phyloP scores from a whole-genome alignment of 2,329 filamentous ascomycete genomes.

The Magnaporthales sp. region DNA sequence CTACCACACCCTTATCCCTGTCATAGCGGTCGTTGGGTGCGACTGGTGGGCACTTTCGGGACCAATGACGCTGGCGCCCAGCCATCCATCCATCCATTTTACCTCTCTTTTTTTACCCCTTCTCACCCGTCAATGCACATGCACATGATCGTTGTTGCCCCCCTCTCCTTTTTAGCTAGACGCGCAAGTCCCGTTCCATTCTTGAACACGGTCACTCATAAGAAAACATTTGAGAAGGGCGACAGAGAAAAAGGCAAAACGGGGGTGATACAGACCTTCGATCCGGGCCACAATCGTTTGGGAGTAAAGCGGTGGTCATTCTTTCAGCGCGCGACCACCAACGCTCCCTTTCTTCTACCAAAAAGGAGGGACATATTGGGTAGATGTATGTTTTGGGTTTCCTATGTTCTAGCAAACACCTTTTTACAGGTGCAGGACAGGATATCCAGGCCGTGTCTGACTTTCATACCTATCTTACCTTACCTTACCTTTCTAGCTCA shows the following conservation, averaged over 20 bases:
- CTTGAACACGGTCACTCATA: neutral
- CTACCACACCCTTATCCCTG: neutral
- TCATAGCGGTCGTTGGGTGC: neutral
- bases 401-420: neutral
- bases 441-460: neutral
- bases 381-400: neutral
- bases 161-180: neutral
- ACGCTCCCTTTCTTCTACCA: neutral
- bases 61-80: slow-evolving; percentile 1
- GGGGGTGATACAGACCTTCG: neutral
- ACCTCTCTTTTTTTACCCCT: neutral
- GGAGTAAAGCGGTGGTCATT: neutral
- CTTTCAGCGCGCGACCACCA: neutral
- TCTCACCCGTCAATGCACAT: neutral
- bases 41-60: neutral
- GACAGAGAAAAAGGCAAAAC: neutral
- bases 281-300: neutral
- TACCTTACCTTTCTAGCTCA: no score
- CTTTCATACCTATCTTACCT: neutral
- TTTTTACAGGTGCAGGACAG: neutral
- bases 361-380: neutral
- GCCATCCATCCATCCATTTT: neutral
- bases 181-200: neutral
- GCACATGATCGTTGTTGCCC: neutral
- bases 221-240: neutral